Conservation (phyloP, 1,139 yeast genomes). For the Candida sanyaensis region DNA sequence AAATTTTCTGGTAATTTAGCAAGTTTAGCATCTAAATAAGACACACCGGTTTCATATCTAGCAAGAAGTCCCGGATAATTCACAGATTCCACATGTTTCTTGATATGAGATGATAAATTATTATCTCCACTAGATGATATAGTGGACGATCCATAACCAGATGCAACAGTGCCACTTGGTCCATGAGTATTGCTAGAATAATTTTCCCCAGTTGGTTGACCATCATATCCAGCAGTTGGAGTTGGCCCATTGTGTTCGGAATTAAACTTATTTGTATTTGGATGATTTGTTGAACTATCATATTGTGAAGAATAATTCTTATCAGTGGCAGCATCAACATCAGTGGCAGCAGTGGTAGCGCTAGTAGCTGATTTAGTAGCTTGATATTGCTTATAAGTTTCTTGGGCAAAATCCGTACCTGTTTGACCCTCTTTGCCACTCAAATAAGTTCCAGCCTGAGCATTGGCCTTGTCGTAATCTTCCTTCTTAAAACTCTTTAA, state of each 20-base stretch:
- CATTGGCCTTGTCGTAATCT: constrained; percentile 11
- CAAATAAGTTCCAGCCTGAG: constrained; percentile 12
- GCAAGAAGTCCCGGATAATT: constrained; percentile 2
- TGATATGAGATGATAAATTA: neutral
- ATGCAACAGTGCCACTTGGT: neutral
- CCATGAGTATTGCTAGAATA: too few relatives aligned
- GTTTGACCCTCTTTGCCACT: constrained; percentile 15
- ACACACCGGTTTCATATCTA: constrained; percentile 3
- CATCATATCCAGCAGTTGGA: constrained; percentile 1
- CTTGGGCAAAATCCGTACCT: constrained; percentile 15
- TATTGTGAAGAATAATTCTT: constrained; percentile 7
- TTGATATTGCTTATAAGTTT: constrained; percentile 11
- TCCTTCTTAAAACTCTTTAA: constrained; percentile 13
- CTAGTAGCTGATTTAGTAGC: constrained; percentile 2
- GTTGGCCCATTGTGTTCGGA: neutral
- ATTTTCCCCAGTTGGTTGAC: neutral
- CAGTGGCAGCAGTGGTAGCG: neutral
- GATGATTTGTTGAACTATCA: constrained; percentile 2
- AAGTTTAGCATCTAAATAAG: constrained; percentile 29
- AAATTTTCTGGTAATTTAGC: constrained; percentile 31
- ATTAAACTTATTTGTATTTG: neutral
- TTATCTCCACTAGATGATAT: neutral
- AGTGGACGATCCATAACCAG: neutral
- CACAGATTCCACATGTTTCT: neutral
- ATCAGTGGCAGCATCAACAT: neutral